Percentiles rank a stretch among this genome's conserved stretches.
phyloP scores from a whole-genome alignment of 768 basidiomycete species.

The Calvatia gigantea region DNA sequence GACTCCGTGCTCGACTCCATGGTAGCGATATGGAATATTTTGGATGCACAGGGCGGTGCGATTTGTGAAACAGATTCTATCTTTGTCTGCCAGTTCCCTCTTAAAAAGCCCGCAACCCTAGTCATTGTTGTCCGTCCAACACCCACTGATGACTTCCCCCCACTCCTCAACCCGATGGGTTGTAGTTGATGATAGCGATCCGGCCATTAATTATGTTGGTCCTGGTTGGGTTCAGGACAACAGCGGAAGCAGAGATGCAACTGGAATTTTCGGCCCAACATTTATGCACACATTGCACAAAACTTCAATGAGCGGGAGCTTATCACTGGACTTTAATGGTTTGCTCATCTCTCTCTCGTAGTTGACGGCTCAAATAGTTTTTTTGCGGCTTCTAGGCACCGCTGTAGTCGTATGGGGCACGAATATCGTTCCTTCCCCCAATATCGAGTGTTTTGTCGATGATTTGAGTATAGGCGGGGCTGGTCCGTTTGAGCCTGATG shows the following conservation, averaged over 20 bases:
- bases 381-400: constrained; percentile 9
- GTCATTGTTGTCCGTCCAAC: too few species aligned
- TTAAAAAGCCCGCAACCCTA: too few species aligned
- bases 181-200: background rate
- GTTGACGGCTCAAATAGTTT: background rate
- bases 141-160: too few species aligned
- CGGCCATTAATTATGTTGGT: background rate
- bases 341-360: background rate
- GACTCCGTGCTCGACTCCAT: too few species aligned
- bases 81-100: too few species aligned
- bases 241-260: background rate
- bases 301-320: background rate
- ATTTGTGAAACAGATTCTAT: too few species aligned
- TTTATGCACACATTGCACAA: background rate
- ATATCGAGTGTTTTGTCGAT: constrained; percentile 24
- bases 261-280: background rate
- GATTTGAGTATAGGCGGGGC: constrained; percentile 19
- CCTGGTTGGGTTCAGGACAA: background rate
- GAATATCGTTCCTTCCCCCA: constrained; percentile 19
- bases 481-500: constrained; percentile 13
- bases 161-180: too few species aligned
- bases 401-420: constrained; percentile 16
- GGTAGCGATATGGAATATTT: too few species aligned
- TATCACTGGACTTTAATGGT: background rate
- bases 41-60: too few species aligned